These are phyloP conservation scores for Atalantia buxifolia DNA, from an alignment of 345 rosid species.

Conservation along the genomic window DNA sequence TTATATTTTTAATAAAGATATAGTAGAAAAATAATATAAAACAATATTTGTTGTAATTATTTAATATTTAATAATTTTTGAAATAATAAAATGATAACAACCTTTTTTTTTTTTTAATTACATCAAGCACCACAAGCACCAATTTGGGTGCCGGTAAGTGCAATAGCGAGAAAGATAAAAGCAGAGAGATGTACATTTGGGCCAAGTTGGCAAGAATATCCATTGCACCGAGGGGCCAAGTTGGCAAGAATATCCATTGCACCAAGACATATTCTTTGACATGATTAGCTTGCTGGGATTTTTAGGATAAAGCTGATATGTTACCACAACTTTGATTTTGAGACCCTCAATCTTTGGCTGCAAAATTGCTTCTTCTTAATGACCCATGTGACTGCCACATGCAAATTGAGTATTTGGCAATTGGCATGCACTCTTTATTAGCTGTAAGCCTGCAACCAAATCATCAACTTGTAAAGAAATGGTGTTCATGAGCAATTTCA, in stretches of 20 bases:
- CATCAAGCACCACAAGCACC: no score
- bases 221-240: conserved; percentile 10
- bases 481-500: no score
- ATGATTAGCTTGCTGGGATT: neutral
- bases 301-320: neutral
- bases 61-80: no score
- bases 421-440: neutral
- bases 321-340: neutral
- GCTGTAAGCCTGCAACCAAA: neutral
- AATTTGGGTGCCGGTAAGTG: neutral
- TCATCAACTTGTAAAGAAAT: no score
- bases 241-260: conserved; percentile 14
- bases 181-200: neutral
- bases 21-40: no score
- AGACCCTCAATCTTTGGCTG: neutral
- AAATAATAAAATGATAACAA: no score
- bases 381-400: neutral
- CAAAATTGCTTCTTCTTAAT: neutral
- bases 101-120: no score
- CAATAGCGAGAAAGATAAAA: neutral
- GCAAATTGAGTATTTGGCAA: neutral
- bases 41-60: no score
- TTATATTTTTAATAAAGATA: no score
- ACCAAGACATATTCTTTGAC: conserved; percentile 1
- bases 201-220: neutral